These are phyloP conservation scores for Cystobasidium sp. DNA, from an alignment of 1,284 basidiomycete genomes.

Conservation along the genomic window DNA sequence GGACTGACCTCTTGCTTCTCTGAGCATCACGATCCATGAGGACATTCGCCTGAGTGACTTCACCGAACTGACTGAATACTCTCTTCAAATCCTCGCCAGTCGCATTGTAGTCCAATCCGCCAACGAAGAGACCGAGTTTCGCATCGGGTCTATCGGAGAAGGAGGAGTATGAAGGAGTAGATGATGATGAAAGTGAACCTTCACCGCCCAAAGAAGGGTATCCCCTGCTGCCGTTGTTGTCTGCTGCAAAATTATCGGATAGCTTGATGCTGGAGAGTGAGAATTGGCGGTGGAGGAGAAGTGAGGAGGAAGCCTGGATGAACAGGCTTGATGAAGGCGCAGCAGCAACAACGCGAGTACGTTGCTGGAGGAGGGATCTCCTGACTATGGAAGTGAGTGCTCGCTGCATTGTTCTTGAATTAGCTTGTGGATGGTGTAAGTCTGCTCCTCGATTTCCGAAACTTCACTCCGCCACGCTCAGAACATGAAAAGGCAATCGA, in stretches of 20 bases:
- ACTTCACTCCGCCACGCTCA: too few species aligned
- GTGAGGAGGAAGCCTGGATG: background rate
- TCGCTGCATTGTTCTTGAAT: background rate
- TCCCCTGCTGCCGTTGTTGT: background rate
- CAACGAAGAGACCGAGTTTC: slow-evolving; percentile 24
- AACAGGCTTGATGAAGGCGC: background rate
- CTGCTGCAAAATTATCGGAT: slow-evolving; percentile 8
- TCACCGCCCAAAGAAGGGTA: too few species aligned
- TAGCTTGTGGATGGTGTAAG: background rate
- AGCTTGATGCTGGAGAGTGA: background rate
- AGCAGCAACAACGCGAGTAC: slow-evolving; percentile 5
- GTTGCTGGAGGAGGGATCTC: background rate
- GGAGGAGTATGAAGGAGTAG: too few species aligned
- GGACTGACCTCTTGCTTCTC: slow-evolving; percentile 34
- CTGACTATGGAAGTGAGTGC: background rate
- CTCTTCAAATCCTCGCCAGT: slow-evolving; percentile 9
- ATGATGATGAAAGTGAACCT: too few species aligned
- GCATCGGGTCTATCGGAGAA: background rate
- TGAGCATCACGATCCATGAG: slow-evolving; percentile 14
- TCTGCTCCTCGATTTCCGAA: background rate
- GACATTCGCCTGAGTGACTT: slow-evolving; percentile 21
- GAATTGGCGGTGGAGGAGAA: background rate
- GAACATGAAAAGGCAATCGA: too few species aligned
- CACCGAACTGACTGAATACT: slow-evolving; percentile 24
- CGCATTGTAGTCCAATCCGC: slow-evolving; percentile 12